Evolutionary conservation across 163 green algal species (phyloP).

Genomic region (Trebouxiophyceae sp.): DNA sequence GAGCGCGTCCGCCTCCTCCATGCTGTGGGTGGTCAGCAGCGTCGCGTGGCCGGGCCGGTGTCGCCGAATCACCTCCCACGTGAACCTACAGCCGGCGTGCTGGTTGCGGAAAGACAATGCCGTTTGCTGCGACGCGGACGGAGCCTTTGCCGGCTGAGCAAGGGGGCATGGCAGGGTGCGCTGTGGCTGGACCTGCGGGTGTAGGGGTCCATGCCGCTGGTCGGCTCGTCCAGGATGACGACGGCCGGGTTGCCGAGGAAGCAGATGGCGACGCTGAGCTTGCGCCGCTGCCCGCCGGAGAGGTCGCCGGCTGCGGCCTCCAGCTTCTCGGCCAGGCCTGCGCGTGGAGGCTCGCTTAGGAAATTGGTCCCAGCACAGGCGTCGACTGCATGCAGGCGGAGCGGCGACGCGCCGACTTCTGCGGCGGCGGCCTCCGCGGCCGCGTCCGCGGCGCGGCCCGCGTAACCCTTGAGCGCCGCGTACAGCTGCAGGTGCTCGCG

Average conservation of each 20-base stretch:
- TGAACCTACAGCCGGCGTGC: slow-evolving; percentile 39
- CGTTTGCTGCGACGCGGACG: no score
- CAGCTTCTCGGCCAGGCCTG: slow-evolving; percentile 60
- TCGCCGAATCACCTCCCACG: slow-evolving; percentile 72
- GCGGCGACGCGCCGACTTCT: slow-evolving; percentile 34
- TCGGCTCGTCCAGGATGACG: slow-evolving; percentile 72
- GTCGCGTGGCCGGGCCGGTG: slow-evolving; percentile 34
- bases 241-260: slow-evolving; percentile 45
- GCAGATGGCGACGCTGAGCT: slow-evolving; percentile 76
- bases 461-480: slow-evolving; percentile 67
- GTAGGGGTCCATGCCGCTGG: slow-evolving; percentile 73
- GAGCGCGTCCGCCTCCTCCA: slow-evolving; percentile 68
- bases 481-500: slow-evolving; percentile 84
- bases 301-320: slow-evolving; percentile 48
- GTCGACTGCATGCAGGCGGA: no score
- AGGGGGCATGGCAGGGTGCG: no score
- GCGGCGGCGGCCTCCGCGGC: slow-evolving; percentile 18
- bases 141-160: no score
- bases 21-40: slow-evolving; percentile 80
- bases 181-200: slow-evolving; percentile 41
- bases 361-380: neutral
- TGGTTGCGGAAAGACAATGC: no score
- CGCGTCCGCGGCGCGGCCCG: neutral
- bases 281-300: slow-evolving; percentile 69
- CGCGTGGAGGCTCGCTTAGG: no score